Conservation (phyloP, 2,329 filamentous ascomycete species). For the Aspergillus vadensis region DNA sequence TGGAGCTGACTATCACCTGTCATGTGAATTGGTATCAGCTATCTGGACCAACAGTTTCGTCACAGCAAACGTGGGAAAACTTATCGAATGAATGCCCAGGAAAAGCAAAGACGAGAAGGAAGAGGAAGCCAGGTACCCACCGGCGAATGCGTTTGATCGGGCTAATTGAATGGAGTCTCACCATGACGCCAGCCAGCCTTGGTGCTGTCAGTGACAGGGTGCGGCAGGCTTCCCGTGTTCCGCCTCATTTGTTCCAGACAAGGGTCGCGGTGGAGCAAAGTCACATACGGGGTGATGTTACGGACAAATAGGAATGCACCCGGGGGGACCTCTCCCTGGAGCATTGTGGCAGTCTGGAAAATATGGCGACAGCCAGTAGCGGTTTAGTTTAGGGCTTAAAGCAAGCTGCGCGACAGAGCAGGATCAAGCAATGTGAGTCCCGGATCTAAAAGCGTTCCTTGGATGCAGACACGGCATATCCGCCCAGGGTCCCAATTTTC, state of each 20-base stretch:
- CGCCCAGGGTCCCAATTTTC: constrained; percentile 17
- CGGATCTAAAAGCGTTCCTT: constrained; percentile 17
- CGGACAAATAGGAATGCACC: constrained; percentile 26
- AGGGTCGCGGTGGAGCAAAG: constrained; percentile 14
- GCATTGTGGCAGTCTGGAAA: constrained; percentile 11
- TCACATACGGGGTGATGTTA: constrained; percentile 10
- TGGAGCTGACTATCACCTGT: constrained; percentile 20
- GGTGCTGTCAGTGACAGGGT: constrained; percentile 12
- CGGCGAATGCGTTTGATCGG: background rate
- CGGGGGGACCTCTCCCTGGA: constrained; percentile 10
- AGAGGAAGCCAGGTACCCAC: constrained; percentile 7
- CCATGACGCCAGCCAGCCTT: constrained; percentile 8
- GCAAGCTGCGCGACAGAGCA: constrained; percentile 18
- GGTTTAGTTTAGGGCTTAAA: constrained; percentile 12
- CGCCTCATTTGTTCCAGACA: constrained; percentile 26
- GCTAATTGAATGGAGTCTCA: background rate
- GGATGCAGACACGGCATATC: constrained; percentile 23
- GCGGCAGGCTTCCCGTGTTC: constrained; percentile 21
- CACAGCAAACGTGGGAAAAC: constrained; percentile 9
- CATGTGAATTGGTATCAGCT: constrained; percentile 14
- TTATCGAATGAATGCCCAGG: background rate
- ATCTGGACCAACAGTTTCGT: background rate
- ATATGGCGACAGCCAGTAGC: constrained; percentile 14
- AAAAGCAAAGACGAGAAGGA: constrained; percentile 2
- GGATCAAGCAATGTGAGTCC: constrained; percentile 13